Percentiles rank a stretch among this genome's conserved stretches.
phyloP scores from a whole-genome alignment of 192 early-diverging fungal species.

The Diversispora epigaea region DNA sequence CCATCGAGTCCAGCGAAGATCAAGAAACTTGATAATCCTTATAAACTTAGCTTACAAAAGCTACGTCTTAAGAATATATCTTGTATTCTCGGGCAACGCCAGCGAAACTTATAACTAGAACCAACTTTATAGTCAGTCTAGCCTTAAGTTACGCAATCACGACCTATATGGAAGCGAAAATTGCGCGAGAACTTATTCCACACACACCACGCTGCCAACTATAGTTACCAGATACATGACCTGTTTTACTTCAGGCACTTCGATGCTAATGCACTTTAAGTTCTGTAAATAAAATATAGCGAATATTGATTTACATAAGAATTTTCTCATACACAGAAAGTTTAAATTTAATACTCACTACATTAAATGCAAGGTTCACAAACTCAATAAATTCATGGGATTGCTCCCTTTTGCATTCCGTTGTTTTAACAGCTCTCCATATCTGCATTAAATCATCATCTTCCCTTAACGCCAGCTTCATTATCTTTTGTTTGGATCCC shows the following conservation, averaged over 20 bases:
- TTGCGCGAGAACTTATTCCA: conserved; percentile 5
- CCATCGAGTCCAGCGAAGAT: conserved; percentile 12
- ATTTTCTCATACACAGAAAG: neutral
- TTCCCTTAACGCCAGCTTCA: conserved; percentile 10
- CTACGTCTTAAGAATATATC: neutral
- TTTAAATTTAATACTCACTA: conserved; percentile 6
- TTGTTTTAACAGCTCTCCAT: conserved; percentile 17
- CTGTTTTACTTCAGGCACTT: conserved; percentile 7
- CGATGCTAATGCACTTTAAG: conserved; percentile 8
- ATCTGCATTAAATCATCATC: conserved; percentile 21
- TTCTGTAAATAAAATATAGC: conserved; percentile 21
- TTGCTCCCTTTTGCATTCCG: neutral
- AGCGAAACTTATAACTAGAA: neutral
- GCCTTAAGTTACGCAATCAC: neutral
- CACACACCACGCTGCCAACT: conserved; percentile 5
- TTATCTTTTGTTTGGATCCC: conserved; percentile 26
- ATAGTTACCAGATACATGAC: conserved; percentile 2
- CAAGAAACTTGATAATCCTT: conserved; percentile 2
- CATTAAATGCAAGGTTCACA: neutral
- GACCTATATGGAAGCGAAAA: neutral
- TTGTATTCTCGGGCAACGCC: neutral
- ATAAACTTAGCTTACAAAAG: neutral
- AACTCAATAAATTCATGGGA: conserved; percentile 9
- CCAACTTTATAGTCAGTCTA: neutral
- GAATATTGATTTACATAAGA: neutral